Evolutionary conservation across 495 filamentous ascomycete species (phyloP), one percentile per base, ranked within the genome.

Genomic region (Ascobolus immersus): DNA sequence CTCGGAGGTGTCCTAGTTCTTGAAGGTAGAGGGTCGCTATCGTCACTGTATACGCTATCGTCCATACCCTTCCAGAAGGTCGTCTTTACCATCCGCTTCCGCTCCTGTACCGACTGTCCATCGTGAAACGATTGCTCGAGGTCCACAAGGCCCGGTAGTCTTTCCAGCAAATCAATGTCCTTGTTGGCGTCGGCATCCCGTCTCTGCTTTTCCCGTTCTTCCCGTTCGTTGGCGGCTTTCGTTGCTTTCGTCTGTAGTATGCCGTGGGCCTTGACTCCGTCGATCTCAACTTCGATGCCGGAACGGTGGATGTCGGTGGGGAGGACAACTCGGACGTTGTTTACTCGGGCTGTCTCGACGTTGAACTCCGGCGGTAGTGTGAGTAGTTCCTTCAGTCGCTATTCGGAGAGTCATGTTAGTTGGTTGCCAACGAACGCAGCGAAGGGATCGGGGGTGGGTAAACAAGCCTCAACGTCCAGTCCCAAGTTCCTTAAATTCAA

Each of bases 401-500:
- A 28, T 31, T 18, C 15, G 19, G 35, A 17, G 14, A 17, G 21
- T 22, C 10, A 39, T 13, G 32, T 28, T 36, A 3, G 27, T 29
- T 8, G 10, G 13, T 30, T 18, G 32, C 17, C n/a, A 34, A 21
- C 8, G 8, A 5, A 5, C 20, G 9, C 32, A 24, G 21, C 28
- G 14, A 8, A 15, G 14, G 28, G 32, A 11, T 15, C 14, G 28
- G 11, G 21, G 32, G 28, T n/a, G 29, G 8, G 5, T 25, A 36
- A 33, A 25, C 40, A 4, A 8, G 26, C 78, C 59, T 73, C 65
- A 32, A 75, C 44, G 43, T 70, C 69, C 26, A 93, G 50, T 2
- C 70, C 74, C 33, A 93, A 65, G 61, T 92, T 72, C 38, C 69
- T 62, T 27, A 91, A 63, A 49, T 90, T 79, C 21, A 90, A 59